Conservation (phyloP, 805 yeast species). For the Candida chauliodis region DNA sequence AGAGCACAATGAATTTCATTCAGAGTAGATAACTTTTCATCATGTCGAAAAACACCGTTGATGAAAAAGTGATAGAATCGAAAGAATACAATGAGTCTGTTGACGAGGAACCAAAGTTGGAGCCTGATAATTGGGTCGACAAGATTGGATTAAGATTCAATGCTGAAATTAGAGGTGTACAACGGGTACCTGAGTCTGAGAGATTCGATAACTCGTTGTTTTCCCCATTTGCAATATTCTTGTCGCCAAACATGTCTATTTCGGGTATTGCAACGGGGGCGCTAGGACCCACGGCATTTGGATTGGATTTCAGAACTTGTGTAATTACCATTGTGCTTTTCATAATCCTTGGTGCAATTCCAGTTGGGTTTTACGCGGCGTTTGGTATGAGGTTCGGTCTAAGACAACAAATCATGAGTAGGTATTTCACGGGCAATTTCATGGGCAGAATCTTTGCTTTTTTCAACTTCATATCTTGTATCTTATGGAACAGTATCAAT, state of each 20-base stretch:
- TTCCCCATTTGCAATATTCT: conserved; percentile 23
- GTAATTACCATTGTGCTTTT: conserved; percentile 30
- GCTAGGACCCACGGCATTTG: conserved; percentile 30
- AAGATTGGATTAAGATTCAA: conserved; percentile 21
- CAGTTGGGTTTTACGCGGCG: conserved; percentile 36
- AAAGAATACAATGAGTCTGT: background rate
- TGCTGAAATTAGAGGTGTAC: conserved; percentile 27
- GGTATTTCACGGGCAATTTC: conserved; percentile 29
- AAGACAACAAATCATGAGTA: conserved; percentile 31
- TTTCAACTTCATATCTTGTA: conserved; percentile 25
- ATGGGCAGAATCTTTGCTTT: conserved; percentile 28
- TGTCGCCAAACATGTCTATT: conserved; percentile 33
- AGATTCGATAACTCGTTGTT: conserved; percentile 15
- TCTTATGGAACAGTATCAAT: conserved; percentile 35
- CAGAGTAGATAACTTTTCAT: background rate
- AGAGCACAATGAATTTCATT: background rate
- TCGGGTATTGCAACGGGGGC: conserved; percentile 37
- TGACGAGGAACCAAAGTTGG: background rate
- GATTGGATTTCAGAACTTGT: conserved; percentile 30
- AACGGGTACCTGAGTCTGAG: conserved; percentile 24
- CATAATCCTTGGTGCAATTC: conserved; percentile 31
- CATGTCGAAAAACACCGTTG: background rate
- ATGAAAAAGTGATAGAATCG: conserved; percentile 2
- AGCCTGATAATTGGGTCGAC: conserved; percentile 17
- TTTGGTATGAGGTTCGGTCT: conserved; percentile 40